Conservation (phyloP, 352 stramenopile genomes). For the Phytopythium boreale region DNA sequence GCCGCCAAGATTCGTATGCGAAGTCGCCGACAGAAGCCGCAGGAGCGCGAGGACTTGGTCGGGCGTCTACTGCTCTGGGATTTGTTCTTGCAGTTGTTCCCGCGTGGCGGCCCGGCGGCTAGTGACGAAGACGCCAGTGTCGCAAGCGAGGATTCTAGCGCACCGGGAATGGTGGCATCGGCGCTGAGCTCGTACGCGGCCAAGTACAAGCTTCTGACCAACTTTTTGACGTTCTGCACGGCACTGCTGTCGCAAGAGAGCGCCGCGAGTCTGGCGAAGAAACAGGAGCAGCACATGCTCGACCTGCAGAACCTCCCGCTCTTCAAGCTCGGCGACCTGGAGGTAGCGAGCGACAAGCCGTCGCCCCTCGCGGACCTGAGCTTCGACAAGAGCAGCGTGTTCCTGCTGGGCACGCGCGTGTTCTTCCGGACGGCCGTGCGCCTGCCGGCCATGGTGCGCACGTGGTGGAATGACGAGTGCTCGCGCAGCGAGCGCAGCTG, state of each 20-base stretch:
- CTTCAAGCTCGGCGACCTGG: conserved; percentile 41
- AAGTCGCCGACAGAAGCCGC: conserved; percentile 45
- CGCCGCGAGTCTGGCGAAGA: conserved; percentile 7
- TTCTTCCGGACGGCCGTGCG: conserved; percentile 84
- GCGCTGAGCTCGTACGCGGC: conserved; percentile 69
- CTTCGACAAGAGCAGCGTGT: conserved; percentile 39
- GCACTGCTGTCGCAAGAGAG: conserved; percentile 59
- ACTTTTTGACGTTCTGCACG: conserved; percentile 63
- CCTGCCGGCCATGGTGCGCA: conserved; percentile 83
- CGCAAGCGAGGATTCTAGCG: conserved; percentile 2
- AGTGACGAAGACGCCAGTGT: conserved; percentile 2
- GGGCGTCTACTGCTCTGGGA: conserved; percentile 73
- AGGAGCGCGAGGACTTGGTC: conserved; percentile 52
- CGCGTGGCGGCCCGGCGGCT: conserved; percentile 19
- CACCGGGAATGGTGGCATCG: conserved; percentile 49
- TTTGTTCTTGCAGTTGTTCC: conserved; percentile 81
- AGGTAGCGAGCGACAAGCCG: conserved; percentile 12
- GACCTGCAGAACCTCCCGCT: conserved; percentile 50
- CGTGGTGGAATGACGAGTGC: conserved; percentile 91
- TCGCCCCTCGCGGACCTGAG: conserved; percentile 17
- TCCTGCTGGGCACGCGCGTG: conserved; percentile 52
- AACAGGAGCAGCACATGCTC: conserved; percentile 5
- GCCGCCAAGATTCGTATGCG: conserved; percentile 32
- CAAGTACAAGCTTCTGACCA: conserved; percentile 54
- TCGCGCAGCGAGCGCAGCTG: conserved; percentile 73